A percentile compares a stretch with the other conserved stretches of the same genome.
These are phyloP conservation scores for Trifolium pratense DNA, from an alignment of 306 rosid genomes.

Conservation along the genomic window DNA sequence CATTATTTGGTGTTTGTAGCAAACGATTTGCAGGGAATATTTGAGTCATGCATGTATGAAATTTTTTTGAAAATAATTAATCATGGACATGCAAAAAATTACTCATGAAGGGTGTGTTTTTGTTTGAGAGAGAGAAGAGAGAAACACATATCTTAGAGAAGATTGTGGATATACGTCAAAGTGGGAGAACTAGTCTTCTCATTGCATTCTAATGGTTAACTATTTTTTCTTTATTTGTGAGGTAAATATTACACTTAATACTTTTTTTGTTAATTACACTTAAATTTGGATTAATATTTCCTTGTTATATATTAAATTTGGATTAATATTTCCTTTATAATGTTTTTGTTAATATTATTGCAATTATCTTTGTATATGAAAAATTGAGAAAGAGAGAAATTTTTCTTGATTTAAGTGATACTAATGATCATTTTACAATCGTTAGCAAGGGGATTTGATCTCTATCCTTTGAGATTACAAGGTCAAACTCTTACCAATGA, in stretches of 20 bases:
- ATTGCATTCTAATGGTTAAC: slow-evolving; percentile 42
- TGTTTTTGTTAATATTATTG: too few relatives aligned
- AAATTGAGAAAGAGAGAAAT: too few relatives aligned
- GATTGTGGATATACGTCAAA: slow-evolving; percentile 64
- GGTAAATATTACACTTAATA: slow-evolving; percentile 36
- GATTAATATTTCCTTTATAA: too few relatives aligned
- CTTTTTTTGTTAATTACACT: background rate
- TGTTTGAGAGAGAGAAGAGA: slow-evolving; percentile 17
- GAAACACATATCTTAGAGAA: background rate
- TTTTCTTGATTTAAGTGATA: too few relatives aligned
- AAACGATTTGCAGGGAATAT: slow-evolving; percentile 38
- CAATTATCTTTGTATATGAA: too few relatives aligned
- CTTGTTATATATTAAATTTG: too few relatives aligned
- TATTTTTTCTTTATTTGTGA: slow-evolving; percentile 37
- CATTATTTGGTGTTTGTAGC: slow-evolving; percentile 27
- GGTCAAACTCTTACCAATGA: too few relatives aligned
- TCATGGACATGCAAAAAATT: slow-evolving; percentile 10
- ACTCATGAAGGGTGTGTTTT: background rate
- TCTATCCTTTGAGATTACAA: too few relatives aligned
- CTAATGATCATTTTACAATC: too few relatives aligned
- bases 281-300: background rate
- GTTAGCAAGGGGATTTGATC: too few relatives aligned
- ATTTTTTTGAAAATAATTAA: background rate
- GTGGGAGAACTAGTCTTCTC: slow-evolving; percentile 45
- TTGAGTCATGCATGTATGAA: slow-evolving; percentile 61